Percentiles rank a stretch among this genome's conserved stretches.
These are phyloP conservation scores for Chalciporus pseudorubinellus DNA, from an alignment of 768 basidiomycete species.

Conservation along the genomic window DNA sequence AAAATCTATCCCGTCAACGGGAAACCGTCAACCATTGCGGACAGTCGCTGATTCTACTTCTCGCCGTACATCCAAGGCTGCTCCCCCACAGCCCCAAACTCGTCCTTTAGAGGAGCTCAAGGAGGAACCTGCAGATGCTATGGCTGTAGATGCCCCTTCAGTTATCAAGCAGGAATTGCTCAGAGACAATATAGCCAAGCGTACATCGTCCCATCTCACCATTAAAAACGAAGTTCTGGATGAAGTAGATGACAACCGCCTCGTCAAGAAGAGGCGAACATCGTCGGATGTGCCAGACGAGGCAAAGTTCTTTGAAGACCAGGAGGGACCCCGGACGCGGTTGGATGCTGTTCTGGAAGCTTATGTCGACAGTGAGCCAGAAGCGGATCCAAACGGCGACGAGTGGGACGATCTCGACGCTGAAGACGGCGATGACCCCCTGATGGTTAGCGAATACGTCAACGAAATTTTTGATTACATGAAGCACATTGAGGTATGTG, in stretches of 20 bases:
- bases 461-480: slow-evolving; percentile 91
- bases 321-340: slow-evolving; percentile 33
- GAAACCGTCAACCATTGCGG: slow-evolving; percentile 53
- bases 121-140: slow-evolving; percentile 40
- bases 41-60: slow-evolving; percentile 42
- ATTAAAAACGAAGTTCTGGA: slow-evolving; percentile 39
- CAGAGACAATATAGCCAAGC: slow-evolving; percentile 26
- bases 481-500: slow-evolving; percentile 73
- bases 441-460: slow-evolving; percentile 98
- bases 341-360: slow-evolving; percentile 43
- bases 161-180: slow-evolving; percentile 30
- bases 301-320: slow-evolving; percentile 43
- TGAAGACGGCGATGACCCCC: slow-evolving; percentile 89
- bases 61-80: slow-evolving; percentile 37
- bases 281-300: slow-evolving; percentile 59
- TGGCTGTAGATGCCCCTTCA: slow-evolving; percentile 43
- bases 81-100: slow-evolving; percentile 19
- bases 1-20: slow-evolving; percentile 30
- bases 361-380: slow-evolving; percentile 45
- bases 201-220: slow-evolving; percentile 33
- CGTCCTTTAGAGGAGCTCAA: slow-evolving; percentile 31
- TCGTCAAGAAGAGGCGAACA: slow-evolving; percentile 72
- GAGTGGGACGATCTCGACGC: slow-evolving; percentile 91
- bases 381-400: slow-evolving; percentile 62
- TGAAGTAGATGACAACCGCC: slow-evolving; percentile 57